A percentile compares a stretch with the other conserved stretches of the same genome.
These are phyloP conservation scores for Microstegium vimineum DNA, from an alignment of 176 grass and related monocot species.

Conservation along the genomic window DNA sequence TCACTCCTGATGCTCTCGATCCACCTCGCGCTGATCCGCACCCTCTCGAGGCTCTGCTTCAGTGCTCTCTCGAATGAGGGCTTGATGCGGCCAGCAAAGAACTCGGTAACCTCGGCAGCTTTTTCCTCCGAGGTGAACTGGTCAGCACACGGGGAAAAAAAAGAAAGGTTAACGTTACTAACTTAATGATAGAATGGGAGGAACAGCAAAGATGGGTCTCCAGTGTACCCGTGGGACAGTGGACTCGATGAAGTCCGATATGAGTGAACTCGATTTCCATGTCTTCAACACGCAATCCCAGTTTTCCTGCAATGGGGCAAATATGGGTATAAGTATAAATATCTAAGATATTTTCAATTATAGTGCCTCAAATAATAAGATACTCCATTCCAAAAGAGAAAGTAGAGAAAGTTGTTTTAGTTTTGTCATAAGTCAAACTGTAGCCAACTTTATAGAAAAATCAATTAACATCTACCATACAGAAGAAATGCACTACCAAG, in stretches of 20 bases:
- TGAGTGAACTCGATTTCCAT: constrained; percentile 54
- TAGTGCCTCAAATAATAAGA: background rate
- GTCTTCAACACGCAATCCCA: constrained; percentile 73
- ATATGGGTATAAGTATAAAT: background rate
- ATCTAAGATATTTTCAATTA: background rate
- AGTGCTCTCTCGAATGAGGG: constrained; percentile 70
- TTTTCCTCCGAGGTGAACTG: constrained; percentile 71
- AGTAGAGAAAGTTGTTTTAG: background rate
- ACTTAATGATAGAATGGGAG: background rate
- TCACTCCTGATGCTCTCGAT: constrained; percentile 55
- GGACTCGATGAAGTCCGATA: constrained; percentile 50
- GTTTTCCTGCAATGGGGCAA: constrained; percentile 46
- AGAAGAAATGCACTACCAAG: background rate
- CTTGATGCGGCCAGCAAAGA: constrained; percentile 52
- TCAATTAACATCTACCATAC: too few relatives aligned
- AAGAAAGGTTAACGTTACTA: background rate
- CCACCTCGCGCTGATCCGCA: constrained; percentile 65
- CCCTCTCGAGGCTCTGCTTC: constrained; percentile 74
- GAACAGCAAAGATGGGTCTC: background rate
- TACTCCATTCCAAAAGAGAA: background rate
- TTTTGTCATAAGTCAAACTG: background rate
- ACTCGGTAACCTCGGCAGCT: constrained; percentile 55
- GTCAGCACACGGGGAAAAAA: background rate
- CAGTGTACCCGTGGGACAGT: constrained; percentile 46
- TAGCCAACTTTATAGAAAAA: background rate